Evolutionary conservation across 306 rosid species (phyloP), one percentile per base, ranked within the genome.

Genomic region (Pachyrhizus erosus): DNA sequence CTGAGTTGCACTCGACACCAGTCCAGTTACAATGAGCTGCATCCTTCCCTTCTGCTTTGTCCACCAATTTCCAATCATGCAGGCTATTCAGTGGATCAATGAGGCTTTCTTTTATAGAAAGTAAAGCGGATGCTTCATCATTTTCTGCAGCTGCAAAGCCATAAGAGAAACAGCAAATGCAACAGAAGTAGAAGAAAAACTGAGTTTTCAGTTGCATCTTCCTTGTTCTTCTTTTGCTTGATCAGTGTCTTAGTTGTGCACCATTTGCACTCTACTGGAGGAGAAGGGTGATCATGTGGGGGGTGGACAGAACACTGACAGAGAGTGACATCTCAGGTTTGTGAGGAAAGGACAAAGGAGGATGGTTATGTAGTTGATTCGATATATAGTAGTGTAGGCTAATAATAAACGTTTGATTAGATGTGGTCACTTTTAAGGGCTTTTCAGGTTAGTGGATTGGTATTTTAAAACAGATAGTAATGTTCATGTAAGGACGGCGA

Each of bases 1-100:
- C 85, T 46, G 82, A 83, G 76, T 89, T 92, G 91, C 99, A 96
- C 80, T 57, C 46, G 0, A 93, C 94, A 14, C 98, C 98, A 72
- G 82, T 87, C 99, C 99, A 96, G 39, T 86, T 85, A 71, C 99
- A 96, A 71, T 88, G 92, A 79, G 33, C 66, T 72, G 77, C 84
- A 77, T 72, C 13, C 21, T 60, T 68, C 33, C 71, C 86, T 52
- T 46, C 40, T 70, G 51, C 74, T 27, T 81, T 76, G 9, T 86
- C 90, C n/a, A 48, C 43, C 67, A 71, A 69, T 37, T 88, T 93
- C 99, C 99, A 96, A 79, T 88, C 88, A 33, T 84, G 54, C 2
- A 96, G 89, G 73, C 84, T 81, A 33, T 87, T 83, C 40, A 92
- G 52, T 0, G 97, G 93, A 89, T 96, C 99, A 76, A 85, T 5